A percentile compares a stretch with the other conserved stretches of the same genome.
These are phyloP conservation scores for Suillus occidentalis DNA, from an alignment of 768 basidiomycete species.

Conservation along the genomic window DNA sequence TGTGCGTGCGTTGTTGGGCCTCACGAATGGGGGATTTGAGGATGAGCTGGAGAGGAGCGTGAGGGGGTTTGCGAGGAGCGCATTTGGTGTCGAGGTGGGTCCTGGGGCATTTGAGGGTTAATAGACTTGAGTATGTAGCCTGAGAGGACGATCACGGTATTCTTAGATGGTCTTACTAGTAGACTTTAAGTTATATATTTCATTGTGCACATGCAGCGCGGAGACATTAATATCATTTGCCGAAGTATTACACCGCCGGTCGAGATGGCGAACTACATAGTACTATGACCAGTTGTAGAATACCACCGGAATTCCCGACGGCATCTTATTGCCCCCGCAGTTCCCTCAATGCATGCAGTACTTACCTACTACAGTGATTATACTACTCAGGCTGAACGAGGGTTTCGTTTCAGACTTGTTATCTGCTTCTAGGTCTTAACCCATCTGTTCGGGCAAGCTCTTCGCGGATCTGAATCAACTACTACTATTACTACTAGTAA, in stretches of 20 bases:
- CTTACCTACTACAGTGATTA: too few relatives aligned
- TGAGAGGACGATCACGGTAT: too few relatives aligned
- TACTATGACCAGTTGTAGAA: too few relatives aligned
- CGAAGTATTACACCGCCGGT: too few relatives aligned
- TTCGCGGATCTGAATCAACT: background rate
- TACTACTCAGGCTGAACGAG: background rate
- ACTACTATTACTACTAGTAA: background rate
- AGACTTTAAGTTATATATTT: too few relatives aligned
- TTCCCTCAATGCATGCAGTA: too few relatives aligned
- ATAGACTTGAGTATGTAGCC: constrained; percentile 16
- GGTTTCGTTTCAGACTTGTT: background rate
- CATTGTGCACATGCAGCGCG: too few relatives aligned
- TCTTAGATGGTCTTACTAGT: too few relatives aligned
- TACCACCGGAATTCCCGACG: background rate
- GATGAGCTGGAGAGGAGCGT: constrained; percentile 79
- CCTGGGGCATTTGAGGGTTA: constrained; percentile 52
- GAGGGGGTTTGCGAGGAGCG: constrained; percentile 72
- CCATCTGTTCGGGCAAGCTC: background rate
- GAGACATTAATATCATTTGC: background rate
- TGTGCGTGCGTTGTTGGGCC: constrained; percentile 42
- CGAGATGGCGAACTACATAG: too few relatives aligned
- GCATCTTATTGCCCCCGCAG: background rate
- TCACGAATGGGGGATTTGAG: constrained; percentile 59
- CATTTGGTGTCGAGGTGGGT: constrained; percentile 75
- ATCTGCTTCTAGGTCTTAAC: background rate